phyloP scores from a whole-genome alignment of 352 stramenopile species.

The Phytophthora megakarya region DNA sequence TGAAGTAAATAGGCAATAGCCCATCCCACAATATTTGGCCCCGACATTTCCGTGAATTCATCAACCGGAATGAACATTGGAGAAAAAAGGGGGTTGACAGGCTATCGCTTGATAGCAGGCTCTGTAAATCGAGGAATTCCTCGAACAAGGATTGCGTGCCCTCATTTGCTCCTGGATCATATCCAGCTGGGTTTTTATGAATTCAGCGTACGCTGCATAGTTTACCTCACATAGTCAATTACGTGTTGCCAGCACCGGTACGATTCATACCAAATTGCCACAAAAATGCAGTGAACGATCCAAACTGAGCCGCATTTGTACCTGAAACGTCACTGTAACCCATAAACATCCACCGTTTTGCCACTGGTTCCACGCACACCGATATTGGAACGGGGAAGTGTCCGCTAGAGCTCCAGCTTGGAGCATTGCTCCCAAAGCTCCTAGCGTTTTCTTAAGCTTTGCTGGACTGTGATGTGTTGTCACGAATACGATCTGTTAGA shows the following conservation, averaged over 20 bases:
- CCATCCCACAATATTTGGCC: conserved; percentile 16
- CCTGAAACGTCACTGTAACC: too few species aligned
- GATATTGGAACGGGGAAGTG: neutral
- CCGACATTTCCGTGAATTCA: neutral
- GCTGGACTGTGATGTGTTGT: neutral
- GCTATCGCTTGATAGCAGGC: conserved; percentile 24
- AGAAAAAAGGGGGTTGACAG: neutral
- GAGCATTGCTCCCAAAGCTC: conserved; percentile 6
- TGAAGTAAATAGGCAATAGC: conserved; percentile 16
- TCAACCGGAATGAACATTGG: neutral
- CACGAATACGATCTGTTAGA: conserved; percentile 5
- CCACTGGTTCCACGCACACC: neutral
- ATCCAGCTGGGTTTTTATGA: conserved; percentile 16
- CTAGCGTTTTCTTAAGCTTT: neutral
- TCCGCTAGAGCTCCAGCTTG: neutral
- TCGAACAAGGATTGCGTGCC: conserved; percentile 10
- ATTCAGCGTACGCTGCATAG: neutral
- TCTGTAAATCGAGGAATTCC: conserved; percentile 22
- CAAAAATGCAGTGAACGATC: conserved; percentile 15
- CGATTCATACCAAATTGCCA: conserved; percentile 27
- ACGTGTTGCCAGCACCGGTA: neutral
- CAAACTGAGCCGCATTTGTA: conserved; percentile 1
- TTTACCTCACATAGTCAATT: conserved; percentile 12
- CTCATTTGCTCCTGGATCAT: conserved; percentile 24
- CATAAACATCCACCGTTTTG: too few species aligned